Conservation (phyloP, 1,139 yeast genomes). For the Debaryomyces sp. region DNA sequence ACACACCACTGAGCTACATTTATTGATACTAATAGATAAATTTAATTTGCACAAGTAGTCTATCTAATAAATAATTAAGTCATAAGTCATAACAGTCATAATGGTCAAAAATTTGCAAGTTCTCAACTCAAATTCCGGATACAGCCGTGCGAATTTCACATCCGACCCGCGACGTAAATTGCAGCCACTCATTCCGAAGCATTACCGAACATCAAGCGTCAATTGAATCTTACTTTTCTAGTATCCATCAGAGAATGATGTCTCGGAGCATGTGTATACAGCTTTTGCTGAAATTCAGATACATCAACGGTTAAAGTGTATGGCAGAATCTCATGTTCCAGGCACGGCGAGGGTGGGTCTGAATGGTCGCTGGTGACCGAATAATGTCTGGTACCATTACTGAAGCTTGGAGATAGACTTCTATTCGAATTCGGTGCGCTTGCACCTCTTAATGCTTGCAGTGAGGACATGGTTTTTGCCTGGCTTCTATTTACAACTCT, state of each 20-base stretch:
- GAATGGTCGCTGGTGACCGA: background rate
- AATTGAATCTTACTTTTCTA: background rate
- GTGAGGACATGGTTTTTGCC: slow-evolving; percentile 1
- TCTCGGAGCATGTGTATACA: background rate
- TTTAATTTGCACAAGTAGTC: background rate
- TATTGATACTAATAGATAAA: background rate
- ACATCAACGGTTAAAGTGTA: slow-evolving; percentile 1
- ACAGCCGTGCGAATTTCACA: background rate
- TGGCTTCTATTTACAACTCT: slow-evolving; percentile 3
- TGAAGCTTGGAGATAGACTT: background rate
- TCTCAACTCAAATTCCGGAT: too few species aligned
- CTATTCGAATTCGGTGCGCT: background rate
- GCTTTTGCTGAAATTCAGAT: background rate
- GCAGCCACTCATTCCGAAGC: background rate
- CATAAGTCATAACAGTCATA: background rate
- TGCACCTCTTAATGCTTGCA: slow-evolving; percentile 3
- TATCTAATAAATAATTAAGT: background rate
- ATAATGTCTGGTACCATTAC: background rate
- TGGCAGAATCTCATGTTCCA: background rate
- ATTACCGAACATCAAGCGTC: background rate
- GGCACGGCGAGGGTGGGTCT: background rate
- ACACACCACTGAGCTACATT: background rate
- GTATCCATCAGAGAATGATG: background rate
- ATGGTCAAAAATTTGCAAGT: background rate
- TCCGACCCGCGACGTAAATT: background rate